Evolutionary conservation across 1,284 basidiomycete genomes (phyloP), one percentile per base, ranked within the genome.

Genomic region (Pseudozyma sp.): DNA sequence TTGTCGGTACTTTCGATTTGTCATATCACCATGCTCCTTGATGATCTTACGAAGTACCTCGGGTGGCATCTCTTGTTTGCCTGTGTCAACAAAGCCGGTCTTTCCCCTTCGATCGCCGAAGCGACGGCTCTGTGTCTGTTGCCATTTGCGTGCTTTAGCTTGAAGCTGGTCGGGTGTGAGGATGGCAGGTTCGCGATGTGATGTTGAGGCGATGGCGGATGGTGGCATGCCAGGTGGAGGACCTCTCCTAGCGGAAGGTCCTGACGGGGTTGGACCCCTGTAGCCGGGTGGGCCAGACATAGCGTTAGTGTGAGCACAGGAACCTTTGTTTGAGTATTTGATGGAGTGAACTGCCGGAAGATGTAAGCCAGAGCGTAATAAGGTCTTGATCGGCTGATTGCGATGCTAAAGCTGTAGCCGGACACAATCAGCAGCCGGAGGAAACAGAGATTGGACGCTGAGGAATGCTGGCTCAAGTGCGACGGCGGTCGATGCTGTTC

Each of bases 131-230:
- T 96, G 94, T 90, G 94, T 93, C 81, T 94, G 92, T 67, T 92
- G 88, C 94, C 94, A 97, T 87, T 96, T 96, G 87, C 92, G 91
- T 49, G 93, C 91, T 87, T 96, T 96, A 85, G 92, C 90, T 31
- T 91, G 90, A 66, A 96, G 88, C 65, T 89, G 88, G 87, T 94
- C 92, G 38, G 89, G 89, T n/a, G 91, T 88, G 84, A 95, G 89
- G 69, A 77, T 48, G n/a, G 77, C 59, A n/a, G 86, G 69, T 47
- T 76, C 73, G 38, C 60, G 65, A 35, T 67, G 61, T 36, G 72
- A 61, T 43, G 60, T 19, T n/a, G 69, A 48, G n/a, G 59, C 49
- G 36, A 60, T 25, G 54, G 58, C 58, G 5, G 62, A 57, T 12
- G 52, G 58, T 14, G 75, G 67, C 67, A 73, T 63, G 50, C 75